These are phyloP conservation scores for Zanthoxylum bungeanum DNA, from an alignment of 345 rosid genomes.

Conservation along the genomic window DNA sequence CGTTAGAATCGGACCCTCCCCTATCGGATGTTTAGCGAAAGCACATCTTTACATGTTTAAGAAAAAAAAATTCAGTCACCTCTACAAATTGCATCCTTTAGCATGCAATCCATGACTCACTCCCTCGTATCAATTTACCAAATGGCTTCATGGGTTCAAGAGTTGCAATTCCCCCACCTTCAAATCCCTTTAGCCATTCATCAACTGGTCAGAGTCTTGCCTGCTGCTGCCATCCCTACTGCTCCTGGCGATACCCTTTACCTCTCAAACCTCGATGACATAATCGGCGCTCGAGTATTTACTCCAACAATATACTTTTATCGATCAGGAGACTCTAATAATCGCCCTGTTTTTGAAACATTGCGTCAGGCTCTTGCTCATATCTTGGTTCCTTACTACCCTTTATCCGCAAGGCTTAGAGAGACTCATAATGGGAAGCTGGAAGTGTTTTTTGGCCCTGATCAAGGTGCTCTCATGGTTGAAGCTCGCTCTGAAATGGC, in stretches of 20 bases:
- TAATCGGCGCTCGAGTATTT: slow-evolving; percentile 73
- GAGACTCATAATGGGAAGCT: slow-evolving; percentile 63
- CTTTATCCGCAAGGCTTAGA: slow-evolving; percentile 75
- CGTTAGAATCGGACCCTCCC: neutral
- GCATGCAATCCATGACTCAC: neutral
- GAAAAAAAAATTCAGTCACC: slow-evolving; percentile 4
- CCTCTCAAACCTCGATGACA: slow-evolving; percentile 87
- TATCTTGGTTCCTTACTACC: slow-evolving; percentile 82
- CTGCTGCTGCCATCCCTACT: slow-evolving; percentile 55
- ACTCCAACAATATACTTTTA: slow-evolving; percentile 89
- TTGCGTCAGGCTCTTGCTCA: slow-evolving; percentile 48
- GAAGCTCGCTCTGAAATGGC: slow-evolving; percentile 56
- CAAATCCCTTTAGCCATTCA: slow-evolving; percentile 44
- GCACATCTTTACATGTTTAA: slow-evolving; percentile 16
- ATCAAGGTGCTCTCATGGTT: slow-evolving; percentile 73
- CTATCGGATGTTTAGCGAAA: neutral
- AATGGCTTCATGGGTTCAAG: slow-evolving; percentile 68
- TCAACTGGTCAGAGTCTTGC: slow-evolving; percentile 36
- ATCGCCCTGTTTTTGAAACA: slow-evolving; percentile 26
- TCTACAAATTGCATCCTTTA: slow-evolving; percentile 20
- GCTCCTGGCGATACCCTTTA: slow-evolving; percentile 49
- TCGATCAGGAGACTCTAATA: slow-evolving; percentile 11
- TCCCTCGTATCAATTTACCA: slow-evolving; percentile 3
- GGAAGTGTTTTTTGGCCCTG: slow-evolving; percentile 67
- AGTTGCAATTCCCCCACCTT: slow-evolving; percentile 51